These are phyloP conservation scores for Daldinia sp. DNA, from an alignment of 2,329 filamentous ascomycete genomes.

Conservation along the genomic window DNA sequence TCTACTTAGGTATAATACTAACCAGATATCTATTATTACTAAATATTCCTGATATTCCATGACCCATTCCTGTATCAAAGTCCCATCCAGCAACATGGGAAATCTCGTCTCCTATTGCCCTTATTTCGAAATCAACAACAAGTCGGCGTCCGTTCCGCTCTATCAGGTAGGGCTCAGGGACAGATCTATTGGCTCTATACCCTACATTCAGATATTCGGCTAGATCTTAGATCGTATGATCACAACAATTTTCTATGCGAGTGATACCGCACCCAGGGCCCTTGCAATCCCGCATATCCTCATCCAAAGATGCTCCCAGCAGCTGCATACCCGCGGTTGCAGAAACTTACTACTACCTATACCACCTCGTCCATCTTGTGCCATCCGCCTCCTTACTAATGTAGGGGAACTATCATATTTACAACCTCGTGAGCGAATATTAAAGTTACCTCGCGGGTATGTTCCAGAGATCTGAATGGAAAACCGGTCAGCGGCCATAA, in stretches of 20 bases:
- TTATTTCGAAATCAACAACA: neutral
- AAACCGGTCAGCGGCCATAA: constrained; percentile 21
- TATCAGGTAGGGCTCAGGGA: constrained; percentile 27
- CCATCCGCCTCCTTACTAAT: constrained; percentile 8
- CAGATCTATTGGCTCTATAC: constrained; percentile 22
- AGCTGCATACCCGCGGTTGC: constrained; percentile 27
- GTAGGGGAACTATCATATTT: constrained; percentile 7
- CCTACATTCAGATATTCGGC: constrained; percentile 23
- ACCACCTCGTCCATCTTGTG: constrained; percentile 4
- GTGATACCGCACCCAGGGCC: constrained; percentile 24
- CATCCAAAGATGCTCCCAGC: constrained; percentile 8
- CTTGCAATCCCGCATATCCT: constrained; percentile 1
- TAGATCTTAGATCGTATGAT: constrained; percentile 37
- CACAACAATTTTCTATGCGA: constrained; percentile 20
- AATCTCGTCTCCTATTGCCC: constrained; percentile 20
- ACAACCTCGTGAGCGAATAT: constrained; percentile 16
- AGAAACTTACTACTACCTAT: constrained; percentile 29
- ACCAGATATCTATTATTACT: too few relatives aligned
- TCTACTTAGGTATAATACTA: neutral
- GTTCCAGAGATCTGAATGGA: constrained; percentile 1
- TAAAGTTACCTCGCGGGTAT: constrained; percentile 7
- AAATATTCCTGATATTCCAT: neutral
- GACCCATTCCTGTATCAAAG: neutral
- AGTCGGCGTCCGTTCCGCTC: constrained; percentile 23
- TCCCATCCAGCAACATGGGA: constrained; percentile 8